These are phyloP conservation scores for Tricholoma sp. DNA, from an alignment of 768 basidiomycete species.

Conservation along the genomic window DNA sequence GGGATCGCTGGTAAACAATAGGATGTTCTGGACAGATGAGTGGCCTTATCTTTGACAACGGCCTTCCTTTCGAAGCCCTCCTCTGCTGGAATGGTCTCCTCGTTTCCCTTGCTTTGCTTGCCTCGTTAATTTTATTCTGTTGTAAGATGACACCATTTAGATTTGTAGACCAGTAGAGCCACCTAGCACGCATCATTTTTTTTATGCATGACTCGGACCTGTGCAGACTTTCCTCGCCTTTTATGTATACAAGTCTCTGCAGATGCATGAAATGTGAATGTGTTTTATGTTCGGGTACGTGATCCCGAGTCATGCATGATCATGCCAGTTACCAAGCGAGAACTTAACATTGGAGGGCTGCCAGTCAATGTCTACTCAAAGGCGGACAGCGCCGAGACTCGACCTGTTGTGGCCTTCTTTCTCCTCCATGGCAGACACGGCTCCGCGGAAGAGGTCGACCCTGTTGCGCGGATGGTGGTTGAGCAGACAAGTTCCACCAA, in stretches of 20 bases:
- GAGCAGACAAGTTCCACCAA: constrained; percentile 11
- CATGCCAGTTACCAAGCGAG: constrained; percentile 14
- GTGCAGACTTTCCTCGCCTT: background rate
- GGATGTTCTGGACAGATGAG: background rate
- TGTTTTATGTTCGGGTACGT: too few relatives aligned
- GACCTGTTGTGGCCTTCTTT: constrained; percentile 31
- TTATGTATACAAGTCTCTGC: background rate
- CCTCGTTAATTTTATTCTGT: background rate
- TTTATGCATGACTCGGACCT: background rate
- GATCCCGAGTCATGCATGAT: too few relatives aligned
- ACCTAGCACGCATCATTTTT: background rate
- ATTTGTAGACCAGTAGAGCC: constrained; percentile 21
- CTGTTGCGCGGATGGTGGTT: constrained; percentile 22
- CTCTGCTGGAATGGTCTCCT: background rate
- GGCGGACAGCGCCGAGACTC: constrained; percentile 1
- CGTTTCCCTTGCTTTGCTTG: background rate
- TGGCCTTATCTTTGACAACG: background rate
- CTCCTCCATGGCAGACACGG: constrained; percentile 38
- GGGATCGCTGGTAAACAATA: constrained; percentile 24
- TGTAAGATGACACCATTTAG: constrained; percentile 14
- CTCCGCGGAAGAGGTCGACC: constrained; percentile 24
- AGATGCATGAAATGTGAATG: background rate
- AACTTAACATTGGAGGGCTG: constrained; percentile 32
- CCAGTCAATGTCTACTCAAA: constrained; percentile 28
- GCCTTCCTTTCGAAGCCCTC: background rate